Evolutionary conservation across 495 filamentous ascomycete genomes (phyloP), one percentile per base, ranked within the genome.

Genomic region (Cairneyella variabilis): DNA sequence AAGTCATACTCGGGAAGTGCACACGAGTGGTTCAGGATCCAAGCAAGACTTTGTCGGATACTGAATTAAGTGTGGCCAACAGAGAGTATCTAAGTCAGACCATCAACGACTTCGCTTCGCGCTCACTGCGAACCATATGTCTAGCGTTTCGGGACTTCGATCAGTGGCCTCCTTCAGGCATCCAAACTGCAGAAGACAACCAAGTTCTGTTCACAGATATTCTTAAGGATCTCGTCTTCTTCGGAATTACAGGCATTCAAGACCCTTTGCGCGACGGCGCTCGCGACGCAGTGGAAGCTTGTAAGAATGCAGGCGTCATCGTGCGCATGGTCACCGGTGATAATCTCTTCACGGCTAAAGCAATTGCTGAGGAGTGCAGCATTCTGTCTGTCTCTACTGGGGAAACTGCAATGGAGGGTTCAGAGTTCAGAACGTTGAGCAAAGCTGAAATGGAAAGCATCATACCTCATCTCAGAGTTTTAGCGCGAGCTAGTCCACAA

Each of bases 271-370:
- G 89, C 43, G 79, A 81, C 3, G 89, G 89, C 53, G 88, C 91
- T 23, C 75, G 77, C n/a, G 76, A 85, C 27, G 88, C 89, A 18
- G 89, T 93, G 37, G 69, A 71, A 45, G 74, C 77, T 55, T 91
- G 86, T 60, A 81, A 87, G 56, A 71, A 73, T 28, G 89, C 89
- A 4, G 88, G 89, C 53, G 88, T 92, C 3, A 70, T 85, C 37
- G 85, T 91, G 40, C 85, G 88, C 62, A 93, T 93, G 89, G 89
- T 93, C 37, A 93, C 89, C 3, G 85, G 89, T 20, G 89, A 93
- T 70, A 92, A 93, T 62, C 72, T 85, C 47, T 72, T 82, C 25
- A 93, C 89, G 11, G 89, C 89, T 27, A 77, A 81, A 48, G 88
- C 89, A 8, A 93, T 93, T 57, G 89, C 89, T 14, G 72, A 68